These are phyloP conservation scores for Balansia obtecta DNA, from an alignment of 2,329 filamentous ascomycete species.

Conservation along the genomic window DNA sequence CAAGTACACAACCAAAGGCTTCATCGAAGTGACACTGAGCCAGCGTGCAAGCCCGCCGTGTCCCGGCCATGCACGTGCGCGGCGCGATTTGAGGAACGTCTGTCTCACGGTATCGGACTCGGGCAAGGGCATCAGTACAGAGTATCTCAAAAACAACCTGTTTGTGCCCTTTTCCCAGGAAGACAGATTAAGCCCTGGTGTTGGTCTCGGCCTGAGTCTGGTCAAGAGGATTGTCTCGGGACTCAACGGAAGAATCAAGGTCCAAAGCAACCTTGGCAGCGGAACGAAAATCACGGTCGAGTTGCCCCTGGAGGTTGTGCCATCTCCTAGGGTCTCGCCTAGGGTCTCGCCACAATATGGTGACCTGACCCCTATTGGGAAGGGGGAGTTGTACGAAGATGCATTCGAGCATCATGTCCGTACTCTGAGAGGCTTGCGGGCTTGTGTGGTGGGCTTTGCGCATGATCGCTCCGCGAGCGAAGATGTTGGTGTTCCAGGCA, in stretches of 20 bases:
- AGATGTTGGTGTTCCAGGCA: not conserved
- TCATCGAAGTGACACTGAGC: constrained; percentile 14
- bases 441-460: constrained; percentile 15
- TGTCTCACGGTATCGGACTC: constrained; percentile 46
- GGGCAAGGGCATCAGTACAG: constrained; percentile 50
- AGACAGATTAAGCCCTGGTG: constrained; percentile 44
- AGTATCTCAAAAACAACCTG: constrained; percentile 46
- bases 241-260: constrained; percentile 44
- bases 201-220: constrained; percentile 53
- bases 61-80: constrained; percentile 1
- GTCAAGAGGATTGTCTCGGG: constrained; percentile 47
- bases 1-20: constrained; percentile 39
- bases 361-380: too few relatives aligned
- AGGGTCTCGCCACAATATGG: not conserved
- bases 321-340: not conserved
- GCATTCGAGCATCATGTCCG: constrained; percentile 15
- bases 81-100: constrained; percentile 9
- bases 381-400: not conserved
- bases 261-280: constrained; percentile 31
- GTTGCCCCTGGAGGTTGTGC: constrained; percentile 14
- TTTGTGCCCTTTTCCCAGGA: constrained; percentile 57
- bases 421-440: constrained; percentile 19
- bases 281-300: constrained; percentile 25
- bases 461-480: not conserved
- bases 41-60: constrained; percentile 11